Percentiles rank a stretch among this genome's conserved stretches.
Evolutionary conservation across 176 grass and related monocot genomes (phyloP).

Genomic region (Saccharum spontaneum): DNA sequence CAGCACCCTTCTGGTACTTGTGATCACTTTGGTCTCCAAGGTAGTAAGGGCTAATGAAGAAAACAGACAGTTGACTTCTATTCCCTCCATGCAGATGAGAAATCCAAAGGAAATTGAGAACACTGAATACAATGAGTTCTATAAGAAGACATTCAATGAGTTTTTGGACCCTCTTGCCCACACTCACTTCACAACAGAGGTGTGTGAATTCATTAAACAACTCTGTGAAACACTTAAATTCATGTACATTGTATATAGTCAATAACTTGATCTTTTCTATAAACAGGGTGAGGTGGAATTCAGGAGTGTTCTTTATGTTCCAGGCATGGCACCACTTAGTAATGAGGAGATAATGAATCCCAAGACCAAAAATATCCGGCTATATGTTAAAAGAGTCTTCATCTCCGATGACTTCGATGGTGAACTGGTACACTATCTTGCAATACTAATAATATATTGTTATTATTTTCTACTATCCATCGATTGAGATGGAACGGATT

Average conservation of each 20-base stretch:
- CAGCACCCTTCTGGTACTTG: background rate
- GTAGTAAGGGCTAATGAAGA: background rate
- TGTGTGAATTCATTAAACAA: slow-evolving; percentile 27
- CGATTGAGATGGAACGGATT: background rate
- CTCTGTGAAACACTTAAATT: background rate
- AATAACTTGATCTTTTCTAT: slow-evolving; percentile 23
- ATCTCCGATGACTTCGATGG: slow-evolving; percentile 90
- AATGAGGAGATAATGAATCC: slow-evolving; percentile 82
- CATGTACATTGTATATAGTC: background rate
- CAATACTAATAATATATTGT: background rate
- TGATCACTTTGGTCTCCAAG: background rate
- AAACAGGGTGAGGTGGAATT: slow-evolving; percentile 85
- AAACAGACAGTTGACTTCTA: slow-evolving; percentile 11
- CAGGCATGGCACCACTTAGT: slow-evolving; percentile 78
- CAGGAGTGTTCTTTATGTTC: slow-evolving; percentile 77
- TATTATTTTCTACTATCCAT: slow-evolving; percentile 1
- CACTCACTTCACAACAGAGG: slow-evolving; percentile 81
- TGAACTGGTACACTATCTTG: slow-evolving; percentile 53
- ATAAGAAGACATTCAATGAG: slow-evolving; percentile 94
- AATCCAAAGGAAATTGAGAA: slow-evolving; percentile 71
- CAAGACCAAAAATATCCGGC: slow-evolving; percentile 81
- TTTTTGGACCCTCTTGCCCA: slow-evolving; percentile 77
- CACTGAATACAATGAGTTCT: slow-evolving; percentile 79
- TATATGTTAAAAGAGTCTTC: slow-evolving; percentile 84
- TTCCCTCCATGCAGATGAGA: slow-evolving; percentile 56